These are phyloP conservation scores for Cokeromyces recurvatus DNA, from an alignment of 371 early-diverging fungal species.

Conservation along the genomic window DNA sequence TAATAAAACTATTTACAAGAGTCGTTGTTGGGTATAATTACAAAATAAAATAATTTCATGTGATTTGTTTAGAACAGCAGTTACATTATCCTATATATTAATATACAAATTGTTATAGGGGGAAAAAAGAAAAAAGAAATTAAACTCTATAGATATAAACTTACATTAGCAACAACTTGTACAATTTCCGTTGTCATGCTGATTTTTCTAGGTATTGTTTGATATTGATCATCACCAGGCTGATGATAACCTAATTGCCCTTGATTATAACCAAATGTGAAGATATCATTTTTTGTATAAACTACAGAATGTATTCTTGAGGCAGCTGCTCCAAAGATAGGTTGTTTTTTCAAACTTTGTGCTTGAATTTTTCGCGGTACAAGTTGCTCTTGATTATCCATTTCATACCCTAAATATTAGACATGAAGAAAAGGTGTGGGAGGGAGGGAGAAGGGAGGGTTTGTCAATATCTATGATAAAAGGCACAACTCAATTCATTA, in stretches of 20 bases:
- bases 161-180: slow-evolving; percentile 49
- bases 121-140: background rate
- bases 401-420: slow-evolving; percentile 42
- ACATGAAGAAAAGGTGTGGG: too few relatives aligned
- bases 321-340: slow-evolving; percentile 63
- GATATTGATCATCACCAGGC: slow-evolving; percentile 37
- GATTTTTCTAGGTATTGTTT: slow-evolving; percentile 48
- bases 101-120: too few relatives aligned
- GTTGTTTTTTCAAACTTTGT: slow-evolving; percentile 48
- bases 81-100: slow-evolving; percentile 50
- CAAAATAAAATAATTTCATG: slow-evolving; percentile 46
- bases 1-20: slow-evolving; percentile 20
- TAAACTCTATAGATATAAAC: background rate
- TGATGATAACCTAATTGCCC: slow-evolving; percentile 70
- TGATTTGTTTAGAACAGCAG: slow-evolving; percentile 41
- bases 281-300: slow-evolving; percentile 51
- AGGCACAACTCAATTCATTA: too few relatives aligned
- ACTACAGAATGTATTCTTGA: slow-evolving; percentile 69
- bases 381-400: slow-evolving; percentile 36
- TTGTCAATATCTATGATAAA: background rate
- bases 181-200: slow-evolving; percentile 39
- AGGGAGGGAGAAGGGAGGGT: too few relatives aligned
- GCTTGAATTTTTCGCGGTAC: slow-evolving; percentile 55
- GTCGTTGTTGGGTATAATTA: slow-evolving; percentile 44
- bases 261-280: slow-evolving; percentile 70